A percentile compares a stretch with the other conserved stretches of the same genome.
Evolutionary conservation across 2,329 filamentous ascomycete species (phyloP).

Genomic region (Exophiala sp.): DNA sequence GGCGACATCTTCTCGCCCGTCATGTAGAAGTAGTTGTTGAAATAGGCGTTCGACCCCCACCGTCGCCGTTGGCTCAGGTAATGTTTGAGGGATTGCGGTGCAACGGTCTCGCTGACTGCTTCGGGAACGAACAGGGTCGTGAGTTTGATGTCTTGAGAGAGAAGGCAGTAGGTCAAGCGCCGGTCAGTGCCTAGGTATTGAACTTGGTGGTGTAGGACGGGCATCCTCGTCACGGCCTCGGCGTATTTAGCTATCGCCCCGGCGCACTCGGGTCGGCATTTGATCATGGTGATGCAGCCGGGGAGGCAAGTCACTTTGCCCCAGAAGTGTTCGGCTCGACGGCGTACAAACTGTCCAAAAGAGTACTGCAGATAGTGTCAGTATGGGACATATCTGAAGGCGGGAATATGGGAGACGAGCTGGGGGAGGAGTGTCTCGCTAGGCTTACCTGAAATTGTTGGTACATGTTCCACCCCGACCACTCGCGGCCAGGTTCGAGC

Average conservation of each 20-base stretch:
- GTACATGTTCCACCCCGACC: conserved; percentile 12
- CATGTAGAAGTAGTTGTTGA: conserved; percentile 20
- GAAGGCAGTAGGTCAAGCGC: conserved; percentile 12
- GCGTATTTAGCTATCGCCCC: conserved; percentile 14
- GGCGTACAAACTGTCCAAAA: conserved; percentile 13
- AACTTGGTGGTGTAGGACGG: conserved; percentile 13
- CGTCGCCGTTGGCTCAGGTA: conserved; percentile 18
- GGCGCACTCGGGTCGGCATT: conserved; percentile 10
- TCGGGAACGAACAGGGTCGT: conserved; percentile 14
- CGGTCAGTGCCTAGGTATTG: conserved; percentile 17
- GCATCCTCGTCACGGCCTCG: conserved; percentile 6
- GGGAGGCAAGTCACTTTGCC: conserved; percentile 16
- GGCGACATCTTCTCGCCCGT: conserved; percentile 8
- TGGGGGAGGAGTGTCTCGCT: neutral
- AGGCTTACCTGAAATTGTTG: conserved; percentile 13
- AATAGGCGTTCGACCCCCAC: conserved; percentile 19
- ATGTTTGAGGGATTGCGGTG: conserved; percentile 10
- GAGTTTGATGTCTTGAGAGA: conserved; percentile 9
- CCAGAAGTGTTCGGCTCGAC: conserved; percentile 12
- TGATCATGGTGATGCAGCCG: conserved; percentile 17
- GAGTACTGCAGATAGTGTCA: conserved; percentile 1
- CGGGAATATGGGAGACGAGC: neutral
- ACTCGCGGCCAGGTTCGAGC: conserved; percentile 5
- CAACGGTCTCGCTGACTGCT: conserved; percentile 15
- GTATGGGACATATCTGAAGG: neutral